Base-by-base conservation (phyloP, 371 early-diverging fungal genomes). In the Batrachochytrium dendrobatidis region DNA sequence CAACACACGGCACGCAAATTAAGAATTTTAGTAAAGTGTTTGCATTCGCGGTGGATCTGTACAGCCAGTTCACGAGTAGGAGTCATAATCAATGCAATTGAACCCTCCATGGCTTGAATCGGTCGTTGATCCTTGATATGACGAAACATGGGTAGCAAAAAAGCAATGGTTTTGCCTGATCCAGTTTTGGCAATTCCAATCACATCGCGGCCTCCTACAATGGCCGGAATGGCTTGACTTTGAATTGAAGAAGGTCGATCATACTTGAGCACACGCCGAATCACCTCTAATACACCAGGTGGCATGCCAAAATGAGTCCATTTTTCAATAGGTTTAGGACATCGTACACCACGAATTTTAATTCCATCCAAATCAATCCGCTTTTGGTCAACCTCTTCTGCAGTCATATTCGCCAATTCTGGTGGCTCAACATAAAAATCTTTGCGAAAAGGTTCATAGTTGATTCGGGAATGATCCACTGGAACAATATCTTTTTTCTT, bases 171-270 rank as follows among this genome's bases (percentile, higher is more conserved):
- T 77, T 98, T 96, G 39, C 99, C 99, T 53, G 90, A 90, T 6
- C 99, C 99, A 0, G 99, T 99, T 65, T 96, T 98, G n/a, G 99
- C 99, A 28, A 99, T 92, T 25, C 95, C 95, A 70, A 99, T 92
- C 7, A 99, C 90, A 73, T 99, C 96, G 3, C 97, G 86, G 1
- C 98, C 98, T 64, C 87, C 85, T 89, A 97, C 84, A 48, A 97
- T 86, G 0, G 95, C 92, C n/a, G 99, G 99, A 26, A 99, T 90
- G 0, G 94, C 94, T 70, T 99, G 98, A 2, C 90, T 87, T 72
- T 99, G 99, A 62, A 99, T 96, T 0, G 96, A 80, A 0, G 96
- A 92, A 0, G 98, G 97, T 28, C 76, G 77, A 29, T 87, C 86
- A 70, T 89, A 97, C 55, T 89, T 91, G 25, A 90, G 76, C 32